A percentile compares a stretch with the other conserved stretches of the same genome.
Conservation (phyloP, 148 eudicot genomes). For the Fagopyrum tataricum region DNA sequence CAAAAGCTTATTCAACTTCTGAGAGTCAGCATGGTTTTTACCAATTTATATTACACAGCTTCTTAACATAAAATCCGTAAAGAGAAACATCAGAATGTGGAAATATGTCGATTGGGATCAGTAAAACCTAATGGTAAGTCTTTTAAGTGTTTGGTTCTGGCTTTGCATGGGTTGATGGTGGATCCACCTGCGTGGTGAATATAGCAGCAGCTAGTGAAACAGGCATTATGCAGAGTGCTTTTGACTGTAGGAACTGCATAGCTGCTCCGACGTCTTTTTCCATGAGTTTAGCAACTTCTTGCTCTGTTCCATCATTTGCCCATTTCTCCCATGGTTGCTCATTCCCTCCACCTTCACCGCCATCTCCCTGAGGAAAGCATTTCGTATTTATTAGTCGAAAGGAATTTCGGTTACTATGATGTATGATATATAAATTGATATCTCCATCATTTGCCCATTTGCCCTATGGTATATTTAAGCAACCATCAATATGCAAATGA, state of each 20-base stretch:
- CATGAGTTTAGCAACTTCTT: slow-evolving; percentile 11
- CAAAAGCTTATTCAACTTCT: not conserved
- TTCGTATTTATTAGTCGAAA: not conserved
- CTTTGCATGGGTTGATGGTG: not conserved
- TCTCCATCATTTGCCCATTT: too few relatives aligned
- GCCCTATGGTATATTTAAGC: not conserved
- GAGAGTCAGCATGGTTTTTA: not conserved
- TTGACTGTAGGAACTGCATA: slow-evolving; percentile 9
- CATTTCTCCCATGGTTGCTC: slow-evolving; percentile 10
- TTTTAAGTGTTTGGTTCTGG: not conserved
- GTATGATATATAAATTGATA: too few relatives aligned
- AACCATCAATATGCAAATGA: not conserved
- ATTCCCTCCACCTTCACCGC: not conserved
- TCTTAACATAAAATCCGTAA: not conserved
- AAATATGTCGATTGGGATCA: not conserved
- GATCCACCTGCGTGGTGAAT: not conserved
- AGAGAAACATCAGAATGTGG: not conserved
- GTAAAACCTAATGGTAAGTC: not conserved
- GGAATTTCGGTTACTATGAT: not conserved
- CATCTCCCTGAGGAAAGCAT: not conserved
- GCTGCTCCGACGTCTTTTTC: slow-evolving; percentile 10
- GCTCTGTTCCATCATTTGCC: slow-evolving; percentile 11
- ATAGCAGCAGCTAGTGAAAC: slow-evolving; percentile 9
- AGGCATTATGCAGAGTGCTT: slow-evolving; percentile 7
- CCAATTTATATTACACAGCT: not conserved